These are phyloP conservation scores for Colletotrichum eremochloae DNA, from an alignment of 2,329 filamentous ascomycete species.

Conservation along the genomic window DNA sequence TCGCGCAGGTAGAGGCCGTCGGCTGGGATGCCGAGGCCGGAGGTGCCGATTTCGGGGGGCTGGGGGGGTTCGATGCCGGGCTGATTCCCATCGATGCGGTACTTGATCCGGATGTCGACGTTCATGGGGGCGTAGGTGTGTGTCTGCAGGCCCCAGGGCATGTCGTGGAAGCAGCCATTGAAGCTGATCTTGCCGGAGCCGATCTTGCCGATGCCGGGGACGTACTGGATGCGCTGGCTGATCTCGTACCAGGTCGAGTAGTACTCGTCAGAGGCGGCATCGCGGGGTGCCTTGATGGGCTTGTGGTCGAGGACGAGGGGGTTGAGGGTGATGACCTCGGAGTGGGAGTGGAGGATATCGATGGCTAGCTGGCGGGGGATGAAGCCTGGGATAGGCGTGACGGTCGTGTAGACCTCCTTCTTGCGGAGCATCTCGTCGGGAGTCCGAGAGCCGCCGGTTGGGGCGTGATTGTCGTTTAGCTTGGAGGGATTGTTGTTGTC, in stretches of 20 bases:
- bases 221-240: conserved; percentile 75
- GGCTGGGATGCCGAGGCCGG: conserved; percentile 69
- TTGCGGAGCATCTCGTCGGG: conserved; percentile 66
- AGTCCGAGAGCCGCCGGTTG: not conserved
- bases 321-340: conserved; percentile 78
- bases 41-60: conserved; percentile 70
- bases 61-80: conserved; percentile 74
- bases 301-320: conserved; percentile 75
- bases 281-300: conserved; percentile 74
- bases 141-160: conserved; percentile 79
- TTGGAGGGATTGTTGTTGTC: not conserved
- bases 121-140: conserved; percentile 78
- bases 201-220: conserved; percentile 75
- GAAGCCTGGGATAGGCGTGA: conserved; percentile 77
- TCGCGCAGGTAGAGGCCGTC: conserved; percentile 78
- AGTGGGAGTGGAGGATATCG: conserved; percentile 79
- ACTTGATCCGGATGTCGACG: conserved; percentile 77
- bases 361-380: conserved; percentile 79
- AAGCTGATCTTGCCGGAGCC: conserved; percentile 76
- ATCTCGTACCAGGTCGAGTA: conserved; percentile 84
- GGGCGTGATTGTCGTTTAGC: not conserved
- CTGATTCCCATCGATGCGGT: conserved; percentile 77
- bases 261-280: conserved; percentile 77
- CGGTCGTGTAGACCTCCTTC: conserved; percentile 75
- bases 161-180: conserved; percentile 79